Evolutionary conservation across 257 asterid genomes (phyloP).

Genomic region (Forsythia suspensa): DNA sequence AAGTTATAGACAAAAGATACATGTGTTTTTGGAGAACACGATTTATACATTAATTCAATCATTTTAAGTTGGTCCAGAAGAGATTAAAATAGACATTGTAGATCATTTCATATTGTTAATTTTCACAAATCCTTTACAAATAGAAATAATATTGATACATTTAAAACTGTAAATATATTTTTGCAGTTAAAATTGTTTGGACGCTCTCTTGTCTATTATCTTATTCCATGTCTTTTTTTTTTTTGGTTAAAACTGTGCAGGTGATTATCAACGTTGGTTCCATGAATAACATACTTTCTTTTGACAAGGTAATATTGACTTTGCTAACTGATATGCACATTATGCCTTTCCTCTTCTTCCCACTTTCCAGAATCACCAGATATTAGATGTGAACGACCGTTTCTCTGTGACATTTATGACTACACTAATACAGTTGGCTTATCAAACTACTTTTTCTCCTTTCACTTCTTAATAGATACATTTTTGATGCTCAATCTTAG

Average conservation of each 20-base stretch:
- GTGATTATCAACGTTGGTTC: conserved; percentile 75
- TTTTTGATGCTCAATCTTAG: neutral
- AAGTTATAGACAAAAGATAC: neutral
- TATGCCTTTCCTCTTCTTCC: conserved; percentile 19
- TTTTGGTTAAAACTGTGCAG: conserved; percentile 41
- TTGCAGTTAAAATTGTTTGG: conserved; percentile 10
- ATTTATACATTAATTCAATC: neutral
- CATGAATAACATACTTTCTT: conserved; percentile 78
- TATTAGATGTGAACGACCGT: neutral
- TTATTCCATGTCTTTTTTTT: neutral
- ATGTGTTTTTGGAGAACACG: neutral
- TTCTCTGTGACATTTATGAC: neutral
- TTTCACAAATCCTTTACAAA: neutral
- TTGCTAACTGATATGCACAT: neutral
- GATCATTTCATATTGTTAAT: neutral
- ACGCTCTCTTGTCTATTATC: conserved; percentile 21
- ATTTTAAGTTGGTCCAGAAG: neutral
- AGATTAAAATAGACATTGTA: neutral
- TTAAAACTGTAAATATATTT: neutral
- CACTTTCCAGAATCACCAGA: conserved; percentile 1
- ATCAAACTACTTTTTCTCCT: conserved; percentile 2
- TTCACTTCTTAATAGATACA: conserved; percentile 19
- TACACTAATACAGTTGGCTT: conserved; percentile 10
- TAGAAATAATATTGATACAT: no score
- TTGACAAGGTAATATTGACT: conserved; percentile 73